Evolutionary conservation across 1,139 yeast genomes (phyloP).

Genomic region (Candida tunisiensis): DNA sequence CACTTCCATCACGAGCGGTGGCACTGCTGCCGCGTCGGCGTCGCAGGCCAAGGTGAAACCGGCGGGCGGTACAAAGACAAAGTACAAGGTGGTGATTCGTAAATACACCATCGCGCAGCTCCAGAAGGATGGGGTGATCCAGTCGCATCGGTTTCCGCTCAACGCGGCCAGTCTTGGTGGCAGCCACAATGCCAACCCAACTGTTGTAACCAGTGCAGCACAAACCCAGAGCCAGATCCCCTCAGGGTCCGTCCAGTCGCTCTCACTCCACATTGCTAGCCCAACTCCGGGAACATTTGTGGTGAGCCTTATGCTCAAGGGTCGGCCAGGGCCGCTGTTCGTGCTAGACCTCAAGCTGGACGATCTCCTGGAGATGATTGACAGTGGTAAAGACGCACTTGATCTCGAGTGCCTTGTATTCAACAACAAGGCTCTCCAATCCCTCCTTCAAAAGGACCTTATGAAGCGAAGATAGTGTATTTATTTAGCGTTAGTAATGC

Average conservation of each 20-base stretch:
- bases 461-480: neutral
- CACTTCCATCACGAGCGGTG: too few species aligned
- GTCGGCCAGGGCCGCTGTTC: slow-evolving; percentile 15
- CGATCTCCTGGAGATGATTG: slow-evolving; percentile 19
- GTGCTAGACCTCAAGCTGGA: slow-evolving; percentile 19
- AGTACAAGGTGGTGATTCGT: slow-evolving; percentile 13
- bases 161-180: slow-evolving; percentile 6
- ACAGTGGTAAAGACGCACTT: slow-evolving; percentile 12
- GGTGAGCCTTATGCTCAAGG: slow-evolving; percentile 17
- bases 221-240: neutral
- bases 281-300: slow-evolving; percentile 22
- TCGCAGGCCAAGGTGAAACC: too few species aligned
- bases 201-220: slow-evolving; percentile 3
- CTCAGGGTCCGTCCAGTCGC: too few species aligned
- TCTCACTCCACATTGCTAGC: slow-evolving; percentile 15
- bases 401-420: slow-evolving; percentile 19
- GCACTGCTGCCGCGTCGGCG: too few species aligned
- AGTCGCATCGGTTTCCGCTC: slow-evolving; percentile 16
- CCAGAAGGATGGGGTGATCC: slow-evolving; percentile 16
- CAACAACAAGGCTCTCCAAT: slow-evolving; percentile 11
- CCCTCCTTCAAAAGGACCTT: slow-evolving; percentile 11
- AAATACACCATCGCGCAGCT: slow-evolving; percentile 17
- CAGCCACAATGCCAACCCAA: slow-evolving; percentile 3
- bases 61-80: too few species aligned
- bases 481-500: too few species aligned